Base-by-base conservation (phyloP, 306 rosid species). In the Biancaea sappan region DNA sequence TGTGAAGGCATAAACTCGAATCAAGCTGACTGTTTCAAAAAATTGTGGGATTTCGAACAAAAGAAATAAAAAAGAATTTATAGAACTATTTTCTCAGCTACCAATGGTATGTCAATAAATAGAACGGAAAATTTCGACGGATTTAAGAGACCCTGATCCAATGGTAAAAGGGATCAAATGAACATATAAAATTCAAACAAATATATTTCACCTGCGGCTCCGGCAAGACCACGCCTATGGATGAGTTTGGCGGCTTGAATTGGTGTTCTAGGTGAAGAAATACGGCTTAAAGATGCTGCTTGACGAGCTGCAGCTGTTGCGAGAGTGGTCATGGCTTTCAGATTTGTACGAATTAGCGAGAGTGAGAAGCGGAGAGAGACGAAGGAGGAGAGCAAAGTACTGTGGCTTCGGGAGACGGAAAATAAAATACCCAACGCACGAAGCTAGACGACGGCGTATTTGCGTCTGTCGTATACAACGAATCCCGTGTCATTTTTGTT, bases 201-300 rank as follows among this genome's bases (percentile, higher is more conserved):
- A 35, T 13, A 29, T 1, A 48, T 48, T 32, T 82, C 76, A 85
- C 91, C 94, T 2, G 94, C 85, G 25, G 91, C 84, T 54, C 87
- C 87, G 75, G 94, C 87, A 6, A 87, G 88, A 62, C 88, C 90
- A 12, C 99, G 99, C 31, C 89, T 86, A 26, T 82, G 93, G 79
- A 90, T 58, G 41, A 87, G 81, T 26, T 47, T 79, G 50, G 87
- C 21, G n/a, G 86, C 60, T 78, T 73, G 94, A 70, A 81, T 44
- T 14, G 88, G 75, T 0, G 80, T 37, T 50, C 79, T 88, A 24
- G 86, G 56, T 25, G 90, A 34, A 31, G 98, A 82, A 46, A 85
- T 21, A 18, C 94, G 93, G 41, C 72, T 64, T 7, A 91, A 70
- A 65, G 84, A 79, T 32, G 88, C 92, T 41, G 93, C 89, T 84